Evolutionary conservation across 192 early-diverging fungal genomes (phyloP).

Genomic region (Coemansia guatemalensis): DNA sequence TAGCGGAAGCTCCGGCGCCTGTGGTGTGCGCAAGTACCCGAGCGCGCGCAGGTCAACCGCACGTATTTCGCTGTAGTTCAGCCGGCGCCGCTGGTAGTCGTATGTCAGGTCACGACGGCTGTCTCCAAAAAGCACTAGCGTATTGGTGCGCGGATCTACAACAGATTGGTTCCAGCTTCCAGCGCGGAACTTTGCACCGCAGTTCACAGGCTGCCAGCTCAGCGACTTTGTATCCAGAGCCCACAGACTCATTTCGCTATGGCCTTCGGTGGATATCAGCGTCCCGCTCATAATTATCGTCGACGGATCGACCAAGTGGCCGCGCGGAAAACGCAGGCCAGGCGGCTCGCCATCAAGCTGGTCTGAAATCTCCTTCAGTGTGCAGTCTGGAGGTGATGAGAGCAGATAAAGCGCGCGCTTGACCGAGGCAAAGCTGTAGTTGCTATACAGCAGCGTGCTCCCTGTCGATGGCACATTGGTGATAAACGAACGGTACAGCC

Average conservation of each 20-base stretch:
- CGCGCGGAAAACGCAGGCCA: slow-evolving; percentile 75
- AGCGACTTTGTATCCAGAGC: slow-evolving; percentile 61
- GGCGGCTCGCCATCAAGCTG: slow-evolving; percentile 71
- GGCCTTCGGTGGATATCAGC: slow-evolving; percentile 62
- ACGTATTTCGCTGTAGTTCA: slow-evolving; percentile 76
- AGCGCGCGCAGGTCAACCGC: slow-evolving; percentile 73
- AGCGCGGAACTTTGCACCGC: slow-evolving; percentile 64
- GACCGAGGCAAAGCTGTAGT: slow-evolving; percentile 73
- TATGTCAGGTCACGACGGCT: slow-evolving; percentile 63
- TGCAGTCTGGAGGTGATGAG: slow-evolving; percentile 58
- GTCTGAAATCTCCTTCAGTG: slow-evolving; percentile 68
- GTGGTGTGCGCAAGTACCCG: slow-evolving; percentile 58
- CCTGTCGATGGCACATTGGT: slow-evolving; percentile 60
- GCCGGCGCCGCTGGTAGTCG: slow-evolving; percentile 76
- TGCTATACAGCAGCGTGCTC: slow-evolving; percentile 70
- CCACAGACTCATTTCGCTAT: slow-evolving; percentile 74
- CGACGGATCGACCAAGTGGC: slow-evolving; percentile 67
- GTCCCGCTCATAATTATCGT: slow-evolving; percentile 70
- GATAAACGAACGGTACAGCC: slow-evolving; percentile 76
- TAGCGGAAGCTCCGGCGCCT: slow-evolving; percentile 21
- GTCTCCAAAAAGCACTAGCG: slow-evolving; percentile 73
- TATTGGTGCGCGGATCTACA: slow-evolving; percentile 62
- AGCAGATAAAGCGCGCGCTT: slow-evolving; percentile 73
- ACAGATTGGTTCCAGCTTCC: slow-evolving; percentile 82
- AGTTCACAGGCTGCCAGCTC: slow-evolving; percentile 67